These are phyloP conservation scores for Mycena rosella DNA, from an alignment of 768 basidiomycete genomes.

Conservation along the genomic window DNA sequence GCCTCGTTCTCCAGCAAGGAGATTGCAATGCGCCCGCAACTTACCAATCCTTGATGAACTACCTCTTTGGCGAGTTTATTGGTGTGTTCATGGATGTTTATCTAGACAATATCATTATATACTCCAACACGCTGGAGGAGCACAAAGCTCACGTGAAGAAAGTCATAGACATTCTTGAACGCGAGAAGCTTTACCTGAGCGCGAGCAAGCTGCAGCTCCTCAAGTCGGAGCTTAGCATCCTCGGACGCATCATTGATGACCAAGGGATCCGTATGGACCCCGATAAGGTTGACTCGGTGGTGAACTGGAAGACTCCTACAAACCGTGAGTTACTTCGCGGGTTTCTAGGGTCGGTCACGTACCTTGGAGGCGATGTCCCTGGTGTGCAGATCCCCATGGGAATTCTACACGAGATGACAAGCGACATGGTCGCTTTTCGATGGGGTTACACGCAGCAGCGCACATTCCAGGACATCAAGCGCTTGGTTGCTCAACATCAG, in stretches of 20 bases:
- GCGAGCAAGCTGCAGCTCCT: background rate
- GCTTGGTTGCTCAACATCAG: background rate
- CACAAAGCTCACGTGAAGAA: constrained; percentile 47
- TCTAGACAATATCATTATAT: constrained; percentile 16
- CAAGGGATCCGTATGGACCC: constrained; percentile 34
- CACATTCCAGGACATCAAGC: background rate
- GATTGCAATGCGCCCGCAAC: background rate
- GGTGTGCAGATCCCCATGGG: background rate
- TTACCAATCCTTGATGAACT: background rate
- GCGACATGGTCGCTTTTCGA: background rate
- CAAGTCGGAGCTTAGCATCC: background rate
- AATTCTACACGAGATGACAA: background rate
- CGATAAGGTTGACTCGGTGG: background rate
- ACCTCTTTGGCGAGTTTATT: background rate
- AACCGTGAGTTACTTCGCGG: background rate
- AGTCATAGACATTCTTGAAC: constrained; percentile 44
- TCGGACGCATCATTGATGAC: background rate
- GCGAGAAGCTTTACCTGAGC: constrained; percentile 46
- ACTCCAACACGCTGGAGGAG: constrained; percentile 48
- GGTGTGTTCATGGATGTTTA: background rate
- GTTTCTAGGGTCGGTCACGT: background rate
- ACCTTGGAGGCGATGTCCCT: background rate
- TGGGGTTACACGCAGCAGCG: constrained; percentile 3
- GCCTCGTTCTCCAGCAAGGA: background rate
- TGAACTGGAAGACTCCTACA: constrained; percentile 3